Conservation (phyloP, 139 green algal species). For the Chlorella vulgaris region DNA sequence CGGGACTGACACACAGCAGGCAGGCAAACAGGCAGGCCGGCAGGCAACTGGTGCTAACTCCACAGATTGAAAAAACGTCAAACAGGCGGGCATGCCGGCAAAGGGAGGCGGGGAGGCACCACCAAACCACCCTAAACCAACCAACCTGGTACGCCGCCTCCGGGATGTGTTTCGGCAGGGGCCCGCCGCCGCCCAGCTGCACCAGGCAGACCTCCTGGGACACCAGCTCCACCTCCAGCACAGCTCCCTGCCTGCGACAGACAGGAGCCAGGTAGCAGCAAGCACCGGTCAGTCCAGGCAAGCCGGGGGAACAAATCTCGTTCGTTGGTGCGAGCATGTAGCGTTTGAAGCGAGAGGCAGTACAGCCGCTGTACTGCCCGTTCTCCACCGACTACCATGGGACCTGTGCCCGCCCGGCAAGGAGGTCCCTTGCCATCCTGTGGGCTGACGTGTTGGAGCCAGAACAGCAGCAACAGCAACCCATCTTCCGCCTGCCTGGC, state of each 20-base stretch:
- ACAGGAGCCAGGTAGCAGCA: background rate
- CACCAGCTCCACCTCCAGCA: constrained; percentile 2
- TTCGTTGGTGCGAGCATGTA: too few species aligned
- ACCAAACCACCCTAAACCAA: background rate
- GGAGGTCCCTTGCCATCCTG: too few species aligned
- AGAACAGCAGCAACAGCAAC: too few species aligned
- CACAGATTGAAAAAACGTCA: background rate
- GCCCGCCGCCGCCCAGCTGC: background rate
- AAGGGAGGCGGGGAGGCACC: background rate
- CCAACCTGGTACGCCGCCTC: background rate
- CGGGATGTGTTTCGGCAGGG: background rate
- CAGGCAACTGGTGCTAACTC: too few species aligned
- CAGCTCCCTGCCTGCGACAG: background rate
- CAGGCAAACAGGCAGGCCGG: background rate
- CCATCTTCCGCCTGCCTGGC: too few species aligned
- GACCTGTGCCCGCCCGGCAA: too few species aligned
- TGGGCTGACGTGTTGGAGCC: too few species aligned
- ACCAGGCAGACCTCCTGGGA: constrained; percentile 14
- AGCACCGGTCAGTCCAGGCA: background rate
- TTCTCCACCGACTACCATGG: too few species aligned
- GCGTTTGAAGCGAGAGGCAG: too few species aligned
- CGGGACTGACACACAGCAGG: background rate
- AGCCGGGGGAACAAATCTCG: background rate
- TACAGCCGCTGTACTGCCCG: too few species aligned
- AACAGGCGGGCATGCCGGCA: background rate